These are phyloP conservation scores for Eragrostis tef DNA, from an alignment of 202 grass and related monocot genomes.

Conservation along the genomic window DNA sequence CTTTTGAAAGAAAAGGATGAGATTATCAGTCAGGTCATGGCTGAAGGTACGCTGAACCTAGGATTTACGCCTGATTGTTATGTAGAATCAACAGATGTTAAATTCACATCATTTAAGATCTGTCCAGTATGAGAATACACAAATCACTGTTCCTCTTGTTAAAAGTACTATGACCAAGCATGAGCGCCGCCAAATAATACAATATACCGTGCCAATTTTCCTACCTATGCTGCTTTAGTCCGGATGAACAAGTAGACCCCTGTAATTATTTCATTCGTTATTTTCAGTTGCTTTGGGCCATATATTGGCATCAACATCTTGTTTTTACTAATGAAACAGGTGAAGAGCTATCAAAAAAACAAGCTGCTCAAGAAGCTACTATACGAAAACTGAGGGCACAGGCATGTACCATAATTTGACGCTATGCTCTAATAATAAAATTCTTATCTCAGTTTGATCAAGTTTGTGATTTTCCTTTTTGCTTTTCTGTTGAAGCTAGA, in stretches of 20 bases:
- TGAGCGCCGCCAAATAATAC: slow-evolving; percentile 14
- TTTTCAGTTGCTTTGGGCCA: slow-evolving; percentile 23
- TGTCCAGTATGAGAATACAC: slow-evolving; percentile 4
- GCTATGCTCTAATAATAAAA: slow-evolving; percentile 22
- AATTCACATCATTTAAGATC: slow-evolving; percentile 1
- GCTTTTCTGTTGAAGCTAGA: slow-evolving; percentile 66
- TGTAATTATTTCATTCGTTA: background rate
- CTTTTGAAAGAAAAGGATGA: slow-evolving; percentile 99
- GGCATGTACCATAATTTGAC: slow-evolving; percentile 56
- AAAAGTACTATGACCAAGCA: background rate
- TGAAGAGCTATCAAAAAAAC: slow-evolving; percentile 97
- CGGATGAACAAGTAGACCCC: background rate
- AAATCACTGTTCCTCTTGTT: slow-evolving; percentile 36
- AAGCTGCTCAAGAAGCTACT: slow-evolving; percentile 98
- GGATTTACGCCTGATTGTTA: slow-evolving; percentile 30
- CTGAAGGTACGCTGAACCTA: slow-evolving; percentile 77
- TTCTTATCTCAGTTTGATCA: slow-evolving; percentile 30
- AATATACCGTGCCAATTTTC: slow-evolving; percentile 6
- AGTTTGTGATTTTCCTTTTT: slow-evolving; percentile 40
- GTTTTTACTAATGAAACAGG: slow-evolving; percentile 63
- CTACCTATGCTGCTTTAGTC: slow-evolving; percentile 10
- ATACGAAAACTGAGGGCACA: slow-evolving; percentile 95
- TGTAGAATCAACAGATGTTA: slow-evolving; percentile 35
- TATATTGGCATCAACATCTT: slow-evolving; percentile 22
- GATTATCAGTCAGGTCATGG: slow-evolving; percentile 99